phyloP scores from a whole-genome alignment of 768 basidiomycete genomes.

The Lactarius hatsudake region DNA sequence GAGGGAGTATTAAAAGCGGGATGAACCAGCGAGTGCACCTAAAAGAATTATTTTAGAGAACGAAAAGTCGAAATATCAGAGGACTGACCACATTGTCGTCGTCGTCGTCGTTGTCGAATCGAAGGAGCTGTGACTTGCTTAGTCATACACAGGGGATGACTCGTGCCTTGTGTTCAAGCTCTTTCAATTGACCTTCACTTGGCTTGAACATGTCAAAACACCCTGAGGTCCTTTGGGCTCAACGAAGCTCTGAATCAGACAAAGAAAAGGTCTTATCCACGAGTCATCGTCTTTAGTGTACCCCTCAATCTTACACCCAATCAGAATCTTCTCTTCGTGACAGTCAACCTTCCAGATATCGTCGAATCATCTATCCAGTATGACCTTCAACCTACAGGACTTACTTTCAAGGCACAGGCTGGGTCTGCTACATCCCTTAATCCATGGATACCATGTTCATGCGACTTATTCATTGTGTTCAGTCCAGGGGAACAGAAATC shows the following conservation, averaged over 20 bases:
- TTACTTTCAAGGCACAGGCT: slow-evolving; percentile 65
- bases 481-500: neutral
- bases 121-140: neutral
- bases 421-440: slow-evolving; percentile 46
- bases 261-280: slow-evolving; percentile 58
- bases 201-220: slow-evolving; percentile 39
- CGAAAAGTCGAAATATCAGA: neutral
- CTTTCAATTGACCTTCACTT: neutral
- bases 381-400: slow-evolving; percentile 50
- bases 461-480: neutral
- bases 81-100: slow-evolving; percentile 55
- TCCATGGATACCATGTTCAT: neutral
- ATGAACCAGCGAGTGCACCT: slow-evolving; percentile 90
- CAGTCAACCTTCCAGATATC: slow-evolving; percentile 81
- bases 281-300: slow-evolving; percentile 15
- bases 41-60: slow-evolving; percentile 1
- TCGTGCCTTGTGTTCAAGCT: neutral
- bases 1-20: slow-evolving; percentile 69
- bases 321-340: slow-evolving; percentile 87
- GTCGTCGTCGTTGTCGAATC: neutral
- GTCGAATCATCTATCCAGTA: slow-evolving; percentile 54
- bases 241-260: slow-evolving; percentile 69
- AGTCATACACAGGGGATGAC: neutral
- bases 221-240: slow-evolving; percentile 94
- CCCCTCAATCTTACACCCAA: neutral